Evolutionary conservation across 1,284 basidiomycete species (phyloP).

Genomic region (Neonothopanus nambi): DNA sequence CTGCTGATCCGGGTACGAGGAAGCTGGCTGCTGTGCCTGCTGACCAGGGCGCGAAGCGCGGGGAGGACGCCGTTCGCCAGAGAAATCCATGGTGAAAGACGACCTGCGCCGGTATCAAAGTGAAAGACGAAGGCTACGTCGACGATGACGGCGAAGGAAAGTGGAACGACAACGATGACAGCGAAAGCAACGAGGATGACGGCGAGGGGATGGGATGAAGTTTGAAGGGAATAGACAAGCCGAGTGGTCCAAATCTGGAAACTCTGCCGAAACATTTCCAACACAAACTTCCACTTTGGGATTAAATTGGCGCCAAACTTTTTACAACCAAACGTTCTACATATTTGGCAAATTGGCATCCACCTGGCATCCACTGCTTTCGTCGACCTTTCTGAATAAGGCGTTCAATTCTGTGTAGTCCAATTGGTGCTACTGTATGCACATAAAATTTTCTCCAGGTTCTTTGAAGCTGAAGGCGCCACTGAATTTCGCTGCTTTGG

Average conservation of each 20-base stretch:
- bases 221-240: not conserved
- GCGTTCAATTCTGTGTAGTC: no score
- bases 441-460: no score
- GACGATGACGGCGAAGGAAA: not conserved
- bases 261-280: not conserved
- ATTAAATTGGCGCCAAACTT: no score
- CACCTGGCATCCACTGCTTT: no score
- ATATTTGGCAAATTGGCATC: no score
- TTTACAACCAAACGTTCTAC: no score
- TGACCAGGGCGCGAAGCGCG: conserved; percentile 15
- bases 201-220: not conserved
- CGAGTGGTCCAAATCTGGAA: not conserved
- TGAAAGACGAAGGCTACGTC: not conserved
- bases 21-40: conserved; percentile 23
- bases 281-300: no score
- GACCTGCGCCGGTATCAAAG: conserved; percentile 9
- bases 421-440: no score
- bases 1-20: conserved; percentile 30
- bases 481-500: no score
- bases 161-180: not conserved
- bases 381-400: no score
- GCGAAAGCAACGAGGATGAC: not conserved
- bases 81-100: conserved; percentile 7
- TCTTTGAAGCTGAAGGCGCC: no score
- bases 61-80: conserved; percentile 17